These are phyloP conservation scores for Podochytrium sp. DNA, from an alignment of 192 early-diverging fungal genomes.

Conservation along the genomic window DNA sequence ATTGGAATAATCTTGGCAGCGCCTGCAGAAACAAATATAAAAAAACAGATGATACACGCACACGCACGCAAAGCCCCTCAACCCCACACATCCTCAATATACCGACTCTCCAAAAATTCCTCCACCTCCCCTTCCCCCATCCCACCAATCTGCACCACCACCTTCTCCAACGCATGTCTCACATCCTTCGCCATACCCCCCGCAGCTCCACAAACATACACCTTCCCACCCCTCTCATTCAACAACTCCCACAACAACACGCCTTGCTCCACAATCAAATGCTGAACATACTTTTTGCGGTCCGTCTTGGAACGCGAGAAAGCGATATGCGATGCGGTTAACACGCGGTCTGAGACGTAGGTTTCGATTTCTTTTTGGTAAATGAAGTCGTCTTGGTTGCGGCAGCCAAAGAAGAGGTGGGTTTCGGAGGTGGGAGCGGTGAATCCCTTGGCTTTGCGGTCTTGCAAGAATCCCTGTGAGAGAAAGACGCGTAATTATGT, in stretches of 20 bases:
- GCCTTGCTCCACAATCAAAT: slow-evolving; percentile 42
- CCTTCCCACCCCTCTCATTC: slow-evolving; percentile 1
- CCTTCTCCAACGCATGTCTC: slow-evolving; percentile 5
- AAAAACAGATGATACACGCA: too few relatives aligned
- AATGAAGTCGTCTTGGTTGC: slow-evolving; percentile 68
- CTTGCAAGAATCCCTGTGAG: slow-evolving; percentile 72
- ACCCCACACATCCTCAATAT: slow-evolving; percentile 40
- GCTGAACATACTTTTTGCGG: slow-evolving; percentile 75
- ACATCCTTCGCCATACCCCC: slow-evolving; percentile 36
- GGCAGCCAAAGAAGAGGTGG: slow-evolving; percentile 82
- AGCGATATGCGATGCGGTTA: slow-evolving; percentile 61
- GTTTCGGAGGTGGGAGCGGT: slow-evolving; percentile 39
- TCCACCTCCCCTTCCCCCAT: slow-evolving; percentile 4
- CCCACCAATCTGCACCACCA: slow-evolving; percentile 18
- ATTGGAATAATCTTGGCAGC: too few relatives aligned
- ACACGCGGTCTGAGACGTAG: slow-evolving; percentile 47
- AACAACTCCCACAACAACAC: slow-evolving; percentile 16
- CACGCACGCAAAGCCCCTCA: too few relatives aligned
- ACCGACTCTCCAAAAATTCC: slow-evolving; percentile 8
- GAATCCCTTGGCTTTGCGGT: slow-evolving; percentile 53
- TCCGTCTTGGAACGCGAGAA: slow-evolving; percentile 65
- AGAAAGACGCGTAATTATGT: background rate
- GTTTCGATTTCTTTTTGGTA: slow-evolving; percentile 62
- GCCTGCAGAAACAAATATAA: too few relatives aligned
- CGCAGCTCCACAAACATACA: slow-evolving; percentile 35